Base-by-base conservation (phyloP, 2,329 filamentous ascomycete genomes). In the Parastagonospora nodorum region DNA sequence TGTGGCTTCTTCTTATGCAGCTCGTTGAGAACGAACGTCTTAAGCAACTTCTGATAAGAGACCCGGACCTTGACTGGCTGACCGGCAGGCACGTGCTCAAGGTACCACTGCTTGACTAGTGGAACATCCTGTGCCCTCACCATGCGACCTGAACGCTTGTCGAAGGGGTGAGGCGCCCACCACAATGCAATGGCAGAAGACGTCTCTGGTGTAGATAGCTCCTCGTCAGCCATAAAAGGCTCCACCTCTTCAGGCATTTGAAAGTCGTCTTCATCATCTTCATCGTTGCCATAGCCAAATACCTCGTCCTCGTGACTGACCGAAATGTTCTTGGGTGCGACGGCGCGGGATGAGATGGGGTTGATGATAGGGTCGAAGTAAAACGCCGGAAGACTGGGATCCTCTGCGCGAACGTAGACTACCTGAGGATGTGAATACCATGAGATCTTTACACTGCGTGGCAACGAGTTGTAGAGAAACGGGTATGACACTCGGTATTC, bases 351-450 rank as follows among this genome's bases (percentile, higher is more conserved):
- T 2, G 94, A 97, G 50, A 99, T 97, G 0, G 95, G 95, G 70
- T 97, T 97, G 74, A 99, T 96, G 63, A 89, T 85, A n/a, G 92
- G 90, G 69, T 97, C 94, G 75, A 97, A 97, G 74, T 97, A 96
- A 76, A 97, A 99, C 0, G 94, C 92, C 1, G 94, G 94, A 48
- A 99, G 81, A 66, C 90, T 91, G 2, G 89, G 67, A 88, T 96
- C 91, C 62, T 97, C 91, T 2, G 91, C 86, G 61, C 88, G 87
- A 51, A 91, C 88, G 72, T 96, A 99, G 37, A 97, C 93, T 38
- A 91, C 84, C 75, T 97, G 94, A 35, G 94, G 94, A 68, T 96
- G 82, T 33, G 93, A 96, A 74, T 96, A 95, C 89, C 92, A 96
- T 33, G 90, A 88, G 38, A 97, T 80, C 71, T 93, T 90, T 28